A percentile compares a stretch with the other conserved stretches of the same genome.
These are phyloP conservation scores for Termitomyces sp. DNA, from an alignment of 1,284 basidiomycete genomes.

Conservation along the genomic window DNA sequence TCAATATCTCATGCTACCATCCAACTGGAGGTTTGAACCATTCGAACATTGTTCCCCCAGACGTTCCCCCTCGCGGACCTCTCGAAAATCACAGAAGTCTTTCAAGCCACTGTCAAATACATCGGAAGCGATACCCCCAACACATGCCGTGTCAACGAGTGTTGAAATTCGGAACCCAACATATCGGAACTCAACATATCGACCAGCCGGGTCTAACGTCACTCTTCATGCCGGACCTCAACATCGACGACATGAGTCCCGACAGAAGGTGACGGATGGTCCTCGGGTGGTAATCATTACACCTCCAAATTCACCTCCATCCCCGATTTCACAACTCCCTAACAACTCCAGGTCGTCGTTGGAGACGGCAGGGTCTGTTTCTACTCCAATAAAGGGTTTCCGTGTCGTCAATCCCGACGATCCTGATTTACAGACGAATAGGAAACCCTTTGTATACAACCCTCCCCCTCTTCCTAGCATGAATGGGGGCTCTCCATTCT, in stretches of 20 bases:
- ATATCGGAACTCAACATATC: slow-evolving; percentile 1
- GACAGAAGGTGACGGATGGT: slow-evolving; percentile 17
- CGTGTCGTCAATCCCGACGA: slow-evolving; percentile 19
- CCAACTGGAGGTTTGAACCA: slow-evolving; percentile 61
- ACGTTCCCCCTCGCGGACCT: slow-evolving; percentile 9
- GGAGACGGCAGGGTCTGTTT: slow-evolving; percentile 13
- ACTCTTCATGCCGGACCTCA: neutral
- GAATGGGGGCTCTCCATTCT: slow-evolving; percentile 12
- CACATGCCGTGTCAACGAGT: neutral
- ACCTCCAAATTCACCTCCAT: slow-evolving; percentile 27
- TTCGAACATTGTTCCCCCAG: slow-evolving; percentile 21
- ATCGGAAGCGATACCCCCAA: neutral
- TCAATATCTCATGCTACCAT: slow-evolving; percentile 68
- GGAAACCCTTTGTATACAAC: slow-evolving; percentile 13
- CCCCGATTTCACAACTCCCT: slow-evolving; percentile 2
- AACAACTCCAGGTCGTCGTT: slow-evolving; percentile 12
- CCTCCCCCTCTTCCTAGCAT: slow-evolving; percentile 18
- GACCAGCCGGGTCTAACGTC: neutral
- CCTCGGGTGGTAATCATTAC: slow-evolving; percentile 35
- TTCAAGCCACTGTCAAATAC: neutral
- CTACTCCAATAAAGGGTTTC: slow-evolving; percentile 15
- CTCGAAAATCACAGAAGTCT: slow-evolving; percentile 12
- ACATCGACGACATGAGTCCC: slow-evolving; percentile 2
- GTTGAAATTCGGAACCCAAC: neutral
- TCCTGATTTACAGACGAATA: slow-evolving; percentile 14